Percentiles rank a stretch among this genome's conserved stretches.
Evolutionary conservation across 2,329 filamentous ascomycete species (phyloP).

Genomic region (Mollisiaceae sp.): DNA sequence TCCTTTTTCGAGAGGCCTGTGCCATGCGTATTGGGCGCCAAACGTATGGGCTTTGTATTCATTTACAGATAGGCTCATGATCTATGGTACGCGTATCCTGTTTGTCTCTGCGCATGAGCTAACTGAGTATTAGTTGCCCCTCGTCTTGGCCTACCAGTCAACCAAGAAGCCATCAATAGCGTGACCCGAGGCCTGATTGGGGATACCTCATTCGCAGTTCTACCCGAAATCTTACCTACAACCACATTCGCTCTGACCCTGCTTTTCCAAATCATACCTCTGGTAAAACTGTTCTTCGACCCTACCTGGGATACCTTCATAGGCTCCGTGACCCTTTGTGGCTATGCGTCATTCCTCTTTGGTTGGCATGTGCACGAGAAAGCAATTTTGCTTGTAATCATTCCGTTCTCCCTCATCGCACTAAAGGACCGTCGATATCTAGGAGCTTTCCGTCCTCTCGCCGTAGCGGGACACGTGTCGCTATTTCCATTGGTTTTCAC

Average conservation of each 20-base stretch:
- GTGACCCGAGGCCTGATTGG: conserved; percentile 93
- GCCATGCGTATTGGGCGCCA: conserved; percentile 98
- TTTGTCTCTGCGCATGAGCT: conserved; percentile 38
- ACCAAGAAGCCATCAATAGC: conserved; percentile 78
- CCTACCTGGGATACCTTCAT: conserved; percentile 91
- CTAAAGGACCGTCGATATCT: conserved; percentile 89
- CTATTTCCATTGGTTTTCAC: conserved; percentile 95
- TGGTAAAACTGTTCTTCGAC: conserved; percentile 79
- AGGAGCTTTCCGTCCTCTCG: conserved; percentile 87
- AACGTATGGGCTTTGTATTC: conserved; percentile 98
- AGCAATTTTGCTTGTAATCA: conserved; percentile 89
- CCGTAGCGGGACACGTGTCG: conserved; percentile 92
- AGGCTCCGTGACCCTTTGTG: conserved; percentile 87
- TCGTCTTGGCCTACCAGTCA: conserved; percentile 74
- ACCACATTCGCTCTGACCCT: conserved; percentile 84
- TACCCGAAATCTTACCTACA: conserved; percentile 83
- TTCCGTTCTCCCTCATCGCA: conserved; percentile 92
- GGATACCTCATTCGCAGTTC: conserved; percentile 90
- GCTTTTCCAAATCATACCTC: conserved; percentile 77
- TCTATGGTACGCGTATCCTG: conserved; percentile 64
- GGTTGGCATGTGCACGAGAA: conserved; percentile 99
- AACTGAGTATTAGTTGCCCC: conserved; percentile 70
- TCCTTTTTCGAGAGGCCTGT: conserved; percentile 90
- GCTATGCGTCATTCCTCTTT: conserved; percentile 95
- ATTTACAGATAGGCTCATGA: conserved; percentile 82